phyloP scores from a whole-genome alignment of 768 basidiomycete genomes.

The Amanita pseudoporphyria region DNA sequence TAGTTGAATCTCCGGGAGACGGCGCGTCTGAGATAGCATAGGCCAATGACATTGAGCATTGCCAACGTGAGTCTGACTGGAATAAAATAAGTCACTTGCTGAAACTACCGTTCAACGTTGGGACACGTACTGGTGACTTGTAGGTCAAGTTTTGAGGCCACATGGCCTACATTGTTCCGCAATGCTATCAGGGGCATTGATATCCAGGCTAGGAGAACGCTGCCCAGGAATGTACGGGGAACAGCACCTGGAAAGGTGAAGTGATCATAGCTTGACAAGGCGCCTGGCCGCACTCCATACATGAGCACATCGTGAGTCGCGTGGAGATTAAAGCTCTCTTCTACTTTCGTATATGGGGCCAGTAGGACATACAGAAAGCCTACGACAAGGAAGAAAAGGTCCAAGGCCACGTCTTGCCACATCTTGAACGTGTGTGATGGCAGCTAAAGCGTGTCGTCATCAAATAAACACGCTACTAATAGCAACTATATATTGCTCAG shows the following conservation, averaged over 20 bases:
- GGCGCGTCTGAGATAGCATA: conserved; percentile 56
- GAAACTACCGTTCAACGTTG: background rate
- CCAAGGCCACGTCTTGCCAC: conserved; percentile 18
- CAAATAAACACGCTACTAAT: conserved; percentile 1
- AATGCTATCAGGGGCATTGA: conserved; percentile 38
- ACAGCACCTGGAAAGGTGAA: conserved; percentile 81
- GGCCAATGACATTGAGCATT: conserved; percentile 46
- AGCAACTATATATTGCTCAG: too few species aligned
- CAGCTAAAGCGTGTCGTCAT: too few species aligned
- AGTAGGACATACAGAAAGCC: conserved; percentile 63
- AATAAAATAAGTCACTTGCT: background rate
- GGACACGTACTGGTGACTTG: conserved; percentile 55
- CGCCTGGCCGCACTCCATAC: conserved; percentile 42
- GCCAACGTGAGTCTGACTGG: conserved; percentile 72
- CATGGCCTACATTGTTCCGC: conserved; percentile 29
- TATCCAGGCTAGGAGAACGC: conserved; percentile 54
- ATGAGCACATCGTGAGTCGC: conserved; percentile 81
- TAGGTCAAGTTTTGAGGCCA: conserved; percentile 51
- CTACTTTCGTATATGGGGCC: conserved; percentile 91
- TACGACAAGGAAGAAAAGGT: conserved; percentile 38
- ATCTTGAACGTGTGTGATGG: background rate
- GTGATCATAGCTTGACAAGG: conserved; percentile 71
- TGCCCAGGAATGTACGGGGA: conserved; percentile 80
- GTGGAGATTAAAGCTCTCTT: conserved; percentile 95
- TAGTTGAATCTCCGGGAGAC: conserved; percentile 57